Conservation (phyloP, 495 filamentous ascomycete genomes). For the Podospora comata region DNA sequence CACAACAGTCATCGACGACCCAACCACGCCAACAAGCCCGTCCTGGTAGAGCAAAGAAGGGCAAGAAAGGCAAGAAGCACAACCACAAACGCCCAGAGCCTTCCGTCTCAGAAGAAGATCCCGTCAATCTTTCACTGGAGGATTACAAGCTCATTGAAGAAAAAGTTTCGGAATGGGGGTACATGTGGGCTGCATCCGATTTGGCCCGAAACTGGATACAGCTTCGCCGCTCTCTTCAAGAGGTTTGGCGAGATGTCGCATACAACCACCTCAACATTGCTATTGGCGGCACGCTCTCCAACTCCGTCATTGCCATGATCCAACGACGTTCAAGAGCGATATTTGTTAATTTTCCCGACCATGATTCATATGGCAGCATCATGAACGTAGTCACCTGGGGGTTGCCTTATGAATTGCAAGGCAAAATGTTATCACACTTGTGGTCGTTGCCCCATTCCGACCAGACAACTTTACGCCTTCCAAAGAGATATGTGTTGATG, state of each 20-base stretch:
- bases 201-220: conserved; percentile 32
- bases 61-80: conserved; percentile 29
- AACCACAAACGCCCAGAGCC: conserved; percentile 1
- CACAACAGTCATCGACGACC: conserved; percentile 9
- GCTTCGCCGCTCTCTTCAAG: conserved; percentile 39
- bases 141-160: conserved; percentile 43
- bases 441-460: conserved; percentile 14
- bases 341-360: conserved; percentile 43
- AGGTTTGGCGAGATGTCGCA: conserved; percentile 46
- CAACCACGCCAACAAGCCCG: conserved; percentile 23
- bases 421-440: conserved; percentile 20
- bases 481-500: conserved; percentile 26
- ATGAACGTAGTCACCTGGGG: conserved; percentile 39
- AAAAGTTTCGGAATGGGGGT: conserved; percentile 25
- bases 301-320: conserved; percentile 41
- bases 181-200: conserved; percentile 41
- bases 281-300: conserved; percentile 43
- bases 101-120: not conserved
- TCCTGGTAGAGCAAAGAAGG: conserved; percentile 41
- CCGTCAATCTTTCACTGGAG: conserved; percentile 35
- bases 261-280: conserved; percentile 45
- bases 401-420: conserved; percentile 35
- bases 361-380: conserved; percentile 38
- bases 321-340: conserved; percentile 33
- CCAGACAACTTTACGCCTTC: conserved; percentile 14